A percentile compares a stretch with the other conserved stretches of the same genome.
phyloP scores from a whole-genome alignment of 495 filamentous ascomycete genomes.

The Tetracladium setigerum region DNA sequence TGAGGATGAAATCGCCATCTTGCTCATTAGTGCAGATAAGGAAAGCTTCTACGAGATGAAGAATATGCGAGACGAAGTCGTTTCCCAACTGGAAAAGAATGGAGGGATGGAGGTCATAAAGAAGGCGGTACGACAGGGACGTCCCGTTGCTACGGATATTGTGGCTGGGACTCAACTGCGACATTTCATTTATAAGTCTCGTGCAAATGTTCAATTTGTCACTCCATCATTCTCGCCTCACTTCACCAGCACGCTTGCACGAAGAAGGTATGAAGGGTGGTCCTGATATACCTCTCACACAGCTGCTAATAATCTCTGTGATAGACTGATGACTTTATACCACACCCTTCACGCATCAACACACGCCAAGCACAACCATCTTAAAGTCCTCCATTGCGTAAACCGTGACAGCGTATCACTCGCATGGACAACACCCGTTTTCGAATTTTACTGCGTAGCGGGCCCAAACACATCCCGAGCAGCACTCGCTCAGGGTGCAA shows the following conservation, averaged over 20 bases:
- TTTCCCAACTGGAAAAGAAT: slow-evolving; percentile 66
- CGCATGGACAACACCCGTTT: slow-evolving; percentile 82
- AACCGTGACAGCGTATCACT: slow-evolving; percentile 66
- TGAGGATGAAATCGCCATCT: slow-evolving; percentile 74
- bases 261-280: slow-evolving; percentile 45
- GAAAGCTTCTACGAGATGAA: slow-evolving; percentile 88
- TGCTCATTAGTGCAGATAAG: slow-evolving; percentile 87
- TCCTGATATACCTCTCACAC: background rate
- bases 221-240: slow-evolving; percentile 77
- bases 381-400: slow-evolving; percentile 79
- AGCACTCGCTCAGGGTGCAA: slow-evolving; percentile 76
- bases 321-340: slow-evolving; percentile 74
- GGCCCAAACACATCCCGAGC: slow-evolving; percentile 68
- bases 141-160: slow-evolving; percentile 63
- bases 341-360: slow-evolving; percentile 74
- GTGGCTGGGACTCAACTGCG: slow-evolving; percentile 70
- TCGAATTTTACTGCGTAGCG: slow-evolving; percentile 94
- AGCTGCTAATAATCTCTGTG: slow-evolving; percentile 3
- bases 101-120: slow-evolving; percentile 69
- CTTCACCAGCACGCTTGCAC: slow-evolving; percentile 55
- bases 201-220: slow-evolving; percentile 87
- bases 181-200: slow-evolving; percentile 93
- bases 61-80: slow-evolving; percentile 73
- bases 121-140: slow-evolving; percentile 59
- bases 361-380: slow-evolving; percentile 71